Percentiles rank a stretch among this genome's conserved stretches.
phyloP scores from a whole-genome alignment of 2,329 filamentous ascomycete species.

The Ustulina deusta region DNA sequence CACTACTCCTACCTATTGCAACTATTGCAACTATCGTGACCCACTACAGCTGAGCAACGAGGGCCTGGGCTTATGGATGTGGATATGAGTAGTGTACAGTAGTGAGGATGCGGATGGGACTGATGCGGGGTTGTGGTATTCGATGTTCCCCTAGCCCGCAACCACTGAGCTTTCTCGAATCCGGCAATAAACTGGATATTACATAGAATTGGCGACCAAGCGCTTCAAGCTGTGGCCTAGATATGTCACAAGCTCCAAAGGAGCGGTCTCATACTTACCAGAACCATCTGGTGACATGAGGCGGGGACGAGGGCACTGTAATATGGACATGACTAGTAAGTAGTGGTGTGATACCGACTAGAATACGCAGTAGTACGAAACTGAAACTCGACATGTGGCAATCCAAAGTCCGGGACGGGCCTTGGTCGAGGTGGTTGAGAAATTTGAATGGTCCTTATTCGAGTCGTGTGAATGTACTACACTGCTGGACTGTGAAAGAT shows the following conservation, averaged over 20 bases:
- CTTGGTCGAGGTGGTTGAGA: conserved; percentile 3
- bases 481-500: not conserved
- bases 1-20: conserved; percentile 10
- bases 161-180: conserved; percentile 11
- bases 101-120: conserved; percentile 7
- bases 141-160: conserved; percentile 7
- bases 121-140: conserved; percentile 27
- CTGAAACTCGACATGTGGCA: conserved; percentile 13
- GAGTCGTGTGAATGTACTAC: conserved; percentile 2
- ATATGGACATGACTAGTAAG: conserved; percentile 11
- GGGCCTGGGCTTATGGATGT: not conserved
- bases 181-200: conserved; percentile 21
- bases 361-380: not conserved
- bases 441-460: conserved; percentile 1
- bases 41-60: conserved; percentile 9
- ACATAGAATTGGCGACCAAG: not conserved
- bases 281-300: conserved; percentile 3
- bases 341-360: not conserved
- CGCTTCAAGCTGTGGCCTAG: conserved; percentile 14
- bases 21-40: conserved; percentile 19
- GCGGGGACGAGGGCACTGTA: conserved; percentile 4
- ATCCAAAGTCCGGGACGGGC: conserved; percentile 13
- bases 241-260: conserved; percentile 11
- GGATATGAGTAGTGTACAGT: conserved; percentile 6
- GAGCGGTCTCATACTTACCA: not conserved